Base-by-base conservation (phyloP, 306 rosid genomes). In the Prunus campanulata region DNA sequence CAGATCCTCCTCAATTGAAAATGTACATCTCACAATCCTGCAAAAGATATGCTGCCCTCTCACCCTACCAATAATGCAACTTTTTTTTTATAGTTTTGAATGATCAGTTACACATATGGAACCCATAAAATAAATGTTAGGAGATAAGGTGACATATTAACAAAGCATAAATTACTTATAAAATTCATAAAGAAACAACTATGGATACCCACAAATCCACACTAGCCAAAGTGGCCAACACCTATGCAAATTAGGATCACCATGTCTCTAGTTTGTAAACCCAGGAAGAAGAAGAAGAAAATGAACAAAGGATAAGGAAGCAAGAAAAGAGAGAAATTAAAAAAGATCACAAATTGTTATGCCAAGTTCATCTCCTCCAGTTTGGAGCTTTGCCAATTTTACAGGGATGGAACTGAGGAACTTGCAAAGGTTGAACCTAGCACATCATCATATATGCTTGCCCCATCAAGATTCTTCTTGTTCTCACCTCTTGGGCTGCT, bases 371-470 rank as follows among this genome's bases (percentile, higher is more conserved):
- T 48, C 42, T n/a, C 35, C 18, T 11, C 4, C 67, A 2, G 77
- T 71, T 29, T 69, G 51, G 14, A 59, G 62, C 65, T 30, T 27
- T 70, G 25, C 39, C 19, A 66, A 30, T 24, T 27, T 81, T 78
- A 80, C 66, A 82, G 66, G 47, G 85, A 83, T 30, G 87, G 85
- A 78, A 80, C 66, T 66, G 83, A 78, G 75, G 83, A 83, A 71
- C 80, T 75, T 32, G 78, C 85, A 2, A 80, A 68, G 59, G 82
- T 69, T 25, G 75, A 80, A 63, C 79, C 81, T 12, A 76, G 77
- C 30, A 80, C 83, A 42, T 80, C 87, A 54, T 86, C 80, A 67
- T 47, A 83, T 16, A 59, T 30, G 57, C 83, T 78, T 42, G 72
- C 74, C 20, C 66, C 74, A 44, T 75, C 85, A 16, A 8, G 32